Base-by-base conservation (phyloP, 768 basidiomycete species). In the Auriscalpium vulgare region DNA sequence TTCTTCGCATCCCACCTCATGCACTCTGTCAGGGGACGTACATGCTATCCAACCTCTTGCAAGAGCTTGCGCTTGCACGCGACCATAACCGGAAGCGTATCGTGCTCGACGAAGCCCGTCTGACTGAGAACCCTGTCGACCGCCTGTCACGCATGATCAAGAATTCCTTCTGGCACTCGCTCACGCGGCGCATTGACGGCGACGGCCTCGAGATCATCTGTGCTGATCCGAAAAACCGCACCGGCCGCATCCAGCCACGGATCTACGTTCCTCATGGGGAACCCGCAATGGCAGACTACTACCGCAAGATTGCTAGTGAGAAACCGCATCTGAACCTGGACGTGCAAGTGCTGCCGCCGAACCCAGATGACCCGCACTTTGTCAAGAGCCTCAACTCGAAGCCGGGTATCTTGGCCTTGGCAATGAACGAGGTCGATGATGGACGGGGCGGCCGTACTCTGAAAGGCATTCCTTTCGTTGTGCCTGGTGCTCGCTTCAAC, bases 31-130 rank as follows among this genome's bases (percentile, higher is more conserved):
- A 95, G 88, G 95, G 97, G 44, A 97, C 89, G n/a, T 99, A 98
- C 72, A 98, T 97, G 95, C 78, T 99, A 47, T 97, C 95, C 11
- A 98, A 97, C 71, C 82, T 99, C 23, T 79, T 99, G n/a, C 95
- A 99, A 76, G 95, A 99, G 69, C 86, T 99, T 48, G 95, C 95
- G 2, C 83, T 98, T 19, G 95, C 97, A 7, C 84, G 92, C 9
- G 95, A 98, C 67, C 94, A 95, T 71, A 87, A 88, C 60, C 79
- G 94, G 55, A 95, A 95, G 72, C 88, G 93, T 8, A 97, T 99
- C 67, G 92, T 99, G 17, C 84, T 99, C n/a, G 97, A 99, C 63
- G 97, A 99, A 70, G 86, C 92, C n/a, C 88, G 95, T 59, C 78
- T 99, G 51, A 91, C 90, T 0, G 95, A 99, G 74, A 98, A 98